Evolutionary conservation across 192 early-diverging fungal species (phyloP), one percentile per base, ranked within the genome.

Genomic region (Obelidium mucronatum): DNA sequence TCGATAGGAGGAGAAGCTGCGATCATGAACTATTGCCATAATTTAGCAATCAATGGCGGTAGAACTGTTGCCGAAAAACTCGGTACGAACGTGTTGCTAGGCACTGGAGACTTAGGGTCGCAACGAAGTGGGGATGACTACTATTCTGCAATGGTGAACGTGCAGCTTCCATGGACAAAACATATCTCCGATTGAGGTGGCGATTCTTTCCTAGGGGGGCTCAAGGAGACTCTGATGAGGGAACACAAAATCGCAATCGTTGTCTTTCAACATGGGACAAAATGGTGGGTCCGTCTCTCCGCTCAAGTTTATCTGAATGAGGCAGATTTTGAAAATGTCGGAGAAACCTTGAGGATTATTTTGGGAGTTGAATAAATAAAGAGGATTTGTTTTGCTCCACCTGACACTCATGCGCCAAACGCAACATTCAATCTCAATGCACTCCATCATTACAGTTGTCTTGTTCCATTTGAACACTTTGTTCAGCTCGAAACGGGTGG

Each of bases 1-100:
- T 83, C 81, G 40, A 81, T 89, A 48, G 90, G 91, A 22, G 88
- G 88, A 28, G 90, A 91, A 78, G 79, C 84, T 24, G 80, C 70
- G 31, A 92, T 92, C 61, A 86, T 80, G 56, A 67, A 75, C 1
- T 89, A 90, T 56, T 81, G 81, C 28, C 84, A 90, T 44, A 53
- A 81, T 8, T 67, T 92, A 2, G 90, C 89, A 17, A 19, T 88
- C 0, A 51, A 78, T 54, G 91, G 89, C 30, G 90, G 87, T 8
- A 75, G 82, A 13, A 40, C 78, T 24, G 80, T 89, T 26, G 88
- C 91, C 24, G 78, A 89, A 35, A 88, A 88, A 53, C 72, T 90
- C 4, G 86, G 83, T 26, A 89, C 91, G 1, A 64, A 83, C 59
- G 71, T 83, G 1, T 65, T 92, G 72, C 44, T 28, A 22, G 80